Evolutionary conservation across 805 yeast genomes (phyloP), one percentile per base, ranked within the genome.

Genomic region (Myxozyma sirexii): DNA sequence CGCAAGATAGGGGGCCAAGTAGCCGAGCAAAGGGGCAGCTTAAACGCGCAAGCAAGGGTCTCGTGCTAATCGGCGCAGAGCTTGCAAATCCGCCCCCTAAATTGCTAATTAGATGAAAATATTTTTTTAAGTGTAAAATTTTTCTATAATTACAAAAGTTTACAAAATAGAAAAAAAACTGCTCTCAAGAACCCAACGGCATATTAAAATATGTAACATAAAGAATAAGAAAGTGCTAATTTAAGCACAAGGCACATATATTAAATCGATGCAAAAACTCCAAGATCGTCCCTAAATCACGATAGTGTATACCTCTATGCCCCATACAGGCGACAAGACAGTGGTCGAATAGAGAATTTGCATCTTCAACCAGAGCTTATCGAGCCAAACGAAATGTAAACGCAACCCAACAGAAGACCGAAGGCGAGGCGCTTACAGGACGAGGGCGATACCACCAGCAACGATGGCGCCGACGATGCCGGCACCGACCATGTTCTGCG

Each of bases 401-500:
- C 33, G 33, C n/a, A n/a, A n/a, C n/a, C n/a, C n/a, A n/a, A n/a
- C n/a, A n/a, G 17, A 44, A 4, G n/a, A 5, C 8, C n/a, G 29
- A 37, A 21, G 41, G 7, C 8, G 43, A 43, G 27, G n/a, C 54
- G 47, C 46, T 72, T 73, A 73, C 69, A 73, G 73, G 61, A 73
- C 69, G 27, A 73, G 70, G 54, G 76, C 76, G 59, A 72, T 69
- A 59, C 75, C 76, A 60, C 76, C 76, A 58, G 76, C 76, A 65
- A 73, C 76, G 64, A 72, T 74, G 59, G 76, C 76, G 55, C 75
- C 76, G 67, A 74, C 65, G 60, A 73, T 63, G 59, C 76, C 76
- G 54, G 75, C 76, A 66, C 71, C 71, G 64, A 72, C 68, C 42
- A 70, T 57, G 71, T 72, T 71, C 65, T 59, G 54, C 59, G 64